These are phyloP conservation scores for Tricholoma bakamatsutake DNA, from an alignment of 768 basidiomycete species.

Conservation along the genomic window DNA sequence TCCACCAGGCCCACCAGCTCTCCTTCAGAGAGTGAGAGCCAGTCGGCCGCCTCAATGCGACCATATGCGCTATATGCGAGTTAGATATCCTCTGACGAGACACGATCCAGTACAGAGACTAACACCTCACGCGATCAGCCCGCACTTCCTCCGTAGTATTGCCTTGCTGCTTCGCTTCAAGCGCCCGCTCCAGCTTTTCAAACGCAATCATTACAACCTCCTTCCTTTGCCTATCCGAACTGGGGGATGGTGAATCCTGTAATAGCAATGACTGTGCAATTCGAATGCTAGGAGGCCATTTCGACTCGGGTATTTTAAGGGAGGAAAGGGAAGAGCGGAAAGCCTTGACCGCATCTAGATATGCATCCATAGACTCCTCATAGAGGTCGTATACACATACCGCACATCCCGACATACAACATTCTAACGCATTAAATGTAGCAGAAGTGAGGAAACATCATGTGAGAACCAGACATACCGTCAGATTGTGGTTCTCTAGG, in stretches of 20 bases:
- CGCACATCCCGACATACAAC: slow-evolving; percentile 93
- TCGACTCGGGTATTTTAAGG: slow-evolving; percentile 41
- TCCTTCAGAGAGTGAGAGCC: background rate
- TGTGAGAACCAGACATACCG: slow-evolving; percentile 35
- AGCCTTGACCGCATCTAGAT: slow-evolving; percentile 46
- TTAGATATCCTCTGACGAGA: slow-evolving; percentile 5
- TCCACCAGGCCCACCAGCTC: background rate
- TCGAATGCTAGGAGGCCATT: slow-evolving; percentile 63
- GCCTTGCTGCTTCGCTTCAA: slow-evolving; percentile 41
- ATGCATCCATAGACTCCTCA: slow-evolving; percentile 62
- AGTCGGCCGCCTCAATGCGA: background rate
- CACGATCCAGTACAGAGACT: slow-evolving; percentile 10
- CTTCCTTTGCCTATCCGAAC: slow-evolving; percentile 19
- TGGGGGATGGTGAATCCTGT: background rate
- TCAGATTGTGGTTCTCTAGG: slow-evolving; percentile 62
- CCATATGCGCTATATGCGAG: background rate
- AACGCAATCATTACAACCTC: slow-evolving; percentile 55
- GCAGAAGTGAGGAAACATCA: background rate
- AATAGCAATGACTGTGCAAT: background rate
- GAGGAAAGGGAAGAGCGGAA: slow-evolving; percentile 46
- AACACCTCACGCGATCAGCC: slow-evolving; percentile 14
- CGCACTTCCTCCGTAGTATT: background rate
- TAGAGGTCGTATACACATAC: slow-evolving; percentile 90
- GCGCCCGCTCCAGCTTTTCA: slow-evolving; percentile 59
- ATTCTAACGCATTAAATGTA: slow-evolving; percentile 44